Evolutionary conservation across 805 yeast species (phyloP), one percentile per base, ranked within the genome.

Genomic region (Dipodascus geniculatus): DNA sequence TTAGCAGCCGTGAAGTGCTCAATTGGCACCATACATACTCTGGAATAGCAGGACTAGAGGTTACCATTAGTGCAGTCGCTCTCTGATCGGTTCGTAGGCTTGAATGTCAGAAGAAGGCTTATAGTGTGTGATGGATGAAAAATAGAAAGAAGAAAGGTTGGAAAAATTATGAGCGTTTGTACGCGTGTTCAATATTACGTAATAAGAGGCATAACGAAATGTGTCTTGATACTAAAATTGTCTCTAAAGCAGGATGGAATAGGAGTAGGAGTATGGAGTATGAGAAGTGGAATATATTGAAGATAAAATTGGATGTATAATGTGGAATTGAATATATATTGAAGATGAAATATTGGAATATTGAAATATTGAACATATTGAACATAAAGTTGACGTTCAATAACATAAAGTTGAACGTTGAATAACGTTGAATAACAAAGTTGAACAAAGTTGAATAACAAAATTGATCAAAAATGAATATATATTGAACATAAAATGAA

Each of bases 11-110:
- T 14, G 28, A 16, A 48, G 11, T 4, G 8, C 24, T 16, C 24
- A 22, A 47, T 47, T 47, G 44, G 14, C 44, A 22, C 28, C 14
- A 22, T 22, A 47, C 49, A 4, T 47, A 47, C 49, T 47, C 49
- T 11, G 49, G 49, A 47, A 47, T 47, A 47, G 49, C 24, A 47
- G 49, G 23, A n/a, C 19, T 22, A 9, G 31, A 22, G n/a, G 31
- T 6, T 14, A 47, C 31, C 31, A 47, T 47, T 47, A 23, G 9
- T 22, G 28, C 49, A 3, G 28, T 17, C n/a, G n/a, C n/a, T n/a
- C n/a, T n/a, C n/a, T n/a, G n/a, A n/a, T n/a, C n/a, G n/a, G n/a
- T n/a, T n/a, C n/a, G n/a, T 38, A 17, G 20, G 11, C 17, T 38
- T n/a, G 17, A n/a, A 3, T 14, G 4, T 38, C 6, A 38, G 33